phyloP scores from a whole-genome alignment of 192 early-diverging fungal species.

The Spizellomyces punctatus region DNA sequence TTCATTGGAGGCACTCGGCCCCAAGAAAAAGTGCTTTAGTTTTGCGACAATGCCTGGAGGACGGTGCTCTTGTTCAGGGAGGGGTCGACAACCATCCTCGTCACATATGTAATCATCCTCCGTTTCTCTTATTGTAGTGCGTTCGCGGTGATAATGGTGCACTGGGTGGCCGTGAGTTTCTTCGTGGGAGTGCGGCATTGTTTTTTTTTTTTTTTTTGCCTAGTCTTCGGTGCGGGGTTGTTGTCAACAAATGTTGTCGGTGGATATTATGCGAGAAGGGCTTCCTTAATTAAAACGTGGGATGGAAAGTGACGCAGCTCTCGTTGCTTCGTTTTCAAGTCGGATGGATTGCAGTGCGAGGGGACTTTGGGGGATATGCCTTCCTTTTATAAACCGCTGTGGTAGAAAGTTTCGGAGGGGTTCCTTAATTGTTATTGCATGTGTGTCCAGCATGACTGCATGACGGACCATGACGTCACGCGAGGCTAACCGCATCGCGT shows the following conservation, averaged over 20 bases:
- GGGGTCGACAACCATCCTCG: not conserved
- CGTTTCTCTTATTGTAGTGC: slow-evolving; percentile 23
- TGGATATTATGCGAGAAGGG: not conserved
- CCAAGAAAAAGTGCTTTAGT: slow-evolving; percentile 23
- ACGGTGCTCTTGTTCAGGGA: not conserved
- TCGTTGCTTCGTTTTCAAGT: too few species aligned
- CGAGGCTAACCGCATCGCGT: too few species aligned
- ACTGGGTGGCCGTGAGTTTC: not conserved
- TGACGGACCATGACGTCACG: too few species aligned
- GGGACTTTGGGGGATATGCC: too few species aligned
- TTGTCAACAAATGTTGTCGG: not conserved
- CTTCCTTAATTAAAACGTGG: too few species aligned
- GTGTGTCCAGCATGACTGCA: too few species aligned
- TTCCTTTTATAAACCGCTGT: too few species aligned
- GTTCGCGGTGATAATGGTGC: slow-evolving; percentile 29
- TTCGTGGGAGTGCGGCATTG: not conserved
- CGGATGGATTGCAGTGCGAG: too few species aligned
- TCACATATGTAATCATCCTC: slow-evolving; percentile 21
- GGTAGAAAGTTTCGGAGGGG: too few species aligned
- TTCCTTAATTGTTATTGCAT: too few species aligned
- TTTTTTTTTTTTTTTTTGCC: not conserved
- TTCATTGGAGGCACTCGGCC: too few species aligned
- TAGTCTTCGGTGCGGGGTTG: not conserved
- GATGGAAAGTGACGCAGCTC: too few species aligned
- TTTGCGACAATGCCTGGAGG: slow-evolving; percentile 20